A percentile compares a stretch with the other conserved stretches of the same genome.
These are phyloP conservation scores for Solanum sejunctum DNA, from an alignment of 257 asterid species.

Conservation along the genomic window DNA sequence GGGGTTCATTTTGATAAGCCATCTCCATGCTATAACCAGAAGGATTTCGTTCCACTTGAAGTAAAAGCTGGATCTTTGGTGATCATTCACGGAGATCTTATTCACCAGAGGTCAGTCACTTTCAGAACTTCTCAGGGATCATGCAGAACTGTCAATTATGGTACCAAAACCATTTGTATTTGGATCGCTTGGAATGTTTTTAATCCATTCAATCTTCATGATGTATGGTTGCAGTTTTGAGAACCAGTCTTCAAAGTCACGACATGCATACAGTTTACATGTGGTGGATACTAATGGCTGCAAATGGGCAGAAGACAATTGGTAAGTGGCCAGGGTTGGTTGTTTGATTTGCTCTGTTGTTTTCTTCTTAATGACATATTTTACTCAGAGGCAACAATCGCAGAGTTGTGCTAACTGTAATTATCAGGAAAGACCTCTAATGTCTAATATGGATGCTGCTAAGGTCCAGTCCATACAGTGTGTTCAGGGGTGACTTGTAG, in stretches of 20 bases:
- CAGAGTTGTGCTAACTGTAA: background rate
- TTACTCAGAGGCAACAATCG: background rate
- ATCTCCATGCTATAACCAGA: slow-evolving; percentile 52
- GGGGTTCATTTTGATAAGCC: slow-evolving; percentile 87
- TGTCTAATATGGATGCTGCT: background rate
- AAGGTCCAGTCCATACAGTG: background rate
- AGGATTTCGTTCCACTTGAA: slow-evolving; percentile 65
- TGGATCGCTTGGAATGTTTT: background rate
- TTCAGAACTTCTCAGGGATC: background rate
- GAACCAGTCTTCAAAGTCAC: slow-evolving; percentile 63
- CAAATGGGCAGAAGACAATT: slow-evolving; percentile 78
- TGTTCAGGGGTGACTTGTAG: background rate
- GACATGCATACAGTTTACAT: slow-evolving; percentile 88
- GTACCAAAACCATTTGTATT: background rate
- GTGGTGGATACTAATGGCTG: slow-evolving; percentile 83
- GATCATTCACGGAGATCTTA: slow-evolving; percentile 69
- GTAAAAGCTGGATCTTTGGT: slow-evolving; percentile 71
- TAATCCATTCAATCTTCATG: background rate
- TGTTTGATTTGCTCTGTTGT: background rate
- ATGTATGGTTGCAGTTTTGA: slow-evolving; percentile 43
- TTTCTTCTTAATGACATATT: background rate
- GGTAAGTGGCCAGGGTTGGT: slow-evolving; percentile 34
- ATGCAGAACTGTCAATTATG: background rate
- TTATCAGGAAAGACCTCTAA: background rate
- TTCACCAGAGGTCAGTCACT: slow-evolving; percentile 58